Base-by-base conservation (phyloP, 805 yeast genomes). In the Naumovozyma dairenensis region DNA sequence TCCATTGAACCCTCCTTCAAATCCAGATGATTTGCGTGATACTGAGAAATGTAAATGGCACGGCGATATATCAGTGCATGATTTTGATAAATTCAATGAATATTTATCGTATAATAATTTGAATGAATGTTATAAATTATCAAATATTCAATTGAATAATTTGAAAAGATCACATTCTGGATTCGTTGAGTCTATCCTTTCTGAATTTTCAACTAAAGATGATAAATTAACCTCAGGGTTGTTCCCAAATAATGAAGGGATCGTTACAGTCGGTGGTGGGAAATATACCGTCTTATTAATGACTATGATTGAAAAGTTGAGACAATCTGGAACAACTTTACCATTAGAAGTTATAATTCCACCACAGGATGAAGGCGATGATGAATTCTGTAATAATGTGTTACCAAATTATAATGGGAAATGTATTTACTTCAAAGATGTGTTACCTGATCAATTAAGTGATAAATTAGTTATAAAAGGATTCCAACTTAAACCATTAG, bases 261-360 rank as follows among this genome's bases (percentile, higher is more conserved):
- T 78, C 18, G 78, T 80, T 0, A 72, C 73, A 36, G 77, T 80
- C 29, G 89, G 84, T n/a, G 89, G 89, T 31, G 83, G 83, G 3
- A 66, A 66, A 38, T 80, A 72, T 46, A 76, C 81, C 31, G 71
- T 82, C 72, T 55, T 80, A 18, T 64, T 80, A 1, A 55, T 77
- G 18, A 50, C 76, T 5, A 67, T 79, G 7, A 59, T 80, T 6
- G 60, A 63, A 40, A 56, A 64, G 30, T 45, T 85, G 32, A 63
- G 94, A 48, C 71, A 74, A 25, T 62, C 69, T 6, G 85, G 89
- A 2, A 74, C 81, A 3, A 66, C 65, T 10, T 57, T 80, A 24
- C 95, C 96, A 0, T 74, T 86, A 15, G 96, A 86, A 62, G 80
- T 86, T 7, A 69, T 83, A 43, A 73, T 86, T 43, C 93, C 94